Evolutionary conservation across 768 basidiomycete species (phyloP).

Genomic region (Tephrocybe sp.): DNA sequence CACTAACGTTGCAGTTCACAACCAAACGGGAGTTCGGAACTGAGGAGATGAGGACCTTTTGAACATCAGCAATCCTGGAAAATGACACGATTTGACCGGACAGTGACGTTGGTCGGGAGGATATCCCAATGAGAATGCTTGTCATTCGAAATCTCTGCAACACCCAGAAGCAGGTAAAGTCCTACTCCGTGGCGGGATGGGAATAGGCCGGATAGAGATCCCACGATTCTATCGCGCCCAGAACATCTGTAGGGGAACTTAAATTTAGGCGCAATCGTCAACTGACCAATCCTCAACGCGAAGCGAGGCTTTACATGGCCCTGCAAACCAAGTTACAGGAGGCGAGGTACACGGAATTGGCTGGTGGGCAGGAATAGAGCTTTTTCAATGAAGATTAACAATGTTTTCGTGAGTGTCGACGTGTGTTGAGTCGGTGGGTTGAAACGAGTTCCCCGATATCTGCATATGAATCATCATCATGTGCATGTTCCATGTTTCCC

Average conservation of each 20-base stretch:
- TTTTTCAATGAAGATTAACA: not conserved
- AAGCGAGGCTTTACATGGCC: constrained; percentile 12
- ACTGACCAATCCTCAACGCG: constrained; percentile 12
- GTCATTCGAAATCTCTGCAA: constrained; percentile 35
- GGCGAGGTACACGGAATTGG: constrained; percentile 18
- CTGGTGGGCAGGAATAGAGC: not conserved
- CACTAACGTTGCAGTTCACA: constrained; percentile 12
- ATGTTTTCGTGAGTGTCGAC: too few relatives aligned
- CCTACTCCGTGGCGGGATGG: constrained; percentile 29
- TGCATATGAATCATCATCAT: too few relatives aligned
- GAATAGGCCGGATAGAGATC: constrained; percentile 28
- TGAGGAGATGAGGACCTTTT: constrained; percentile 30
- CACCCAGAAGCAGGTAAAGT: constrained; percentile 21
- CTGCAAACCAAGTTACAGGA: constrained; percentile 8
- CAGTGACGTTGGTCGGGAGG: constrained; percentile 21
- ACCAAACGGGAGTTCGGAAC: constrained; percentile 8
- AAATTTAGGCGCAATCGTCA: constrained; percentile 11
- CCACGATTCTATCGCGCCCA: constrained; percentile 41
- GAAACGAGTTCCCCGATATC: too few relatives aligned
- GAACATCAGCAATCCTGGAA: constrained; percentile 24
- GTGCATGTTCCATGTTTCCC: too few relatives aligned
- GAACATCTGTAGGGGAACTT: constrained; percentile 6
- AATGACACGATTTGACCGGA: constrained; percentile 48
- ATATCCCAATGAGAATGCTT: constrained; percentile 38
- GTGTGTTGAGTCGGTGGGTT: too few relatives aligned